Evolutionary conservation across 495 filamentous ascomycete genomes (phyloP).

Genomic region (Bathelium albidoporum): DNA sequence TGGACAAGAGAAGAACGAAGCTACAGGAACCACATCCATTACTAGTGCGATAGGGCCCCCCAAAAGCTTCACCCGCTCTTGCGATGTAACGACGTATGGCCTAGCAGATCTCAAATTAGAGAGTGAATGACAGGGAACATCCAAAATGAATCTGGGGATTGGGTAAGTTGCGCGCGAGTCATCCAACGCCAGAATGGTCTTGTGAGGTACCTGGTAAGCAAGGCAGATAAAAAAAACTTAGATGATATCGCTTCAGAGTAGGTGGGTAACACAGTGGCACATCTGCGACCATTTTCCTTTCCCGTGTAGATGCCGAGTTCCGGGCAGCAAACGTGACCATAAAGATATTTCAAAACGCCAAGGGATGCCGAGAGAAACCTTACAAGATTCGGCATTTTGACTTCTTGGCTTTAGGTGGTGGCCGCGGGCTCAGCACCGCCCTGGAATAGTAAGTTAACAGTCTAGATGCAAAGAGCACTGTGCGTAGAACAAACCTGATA

Average conservation of each 20-base stretch:
- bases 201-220: neutral
- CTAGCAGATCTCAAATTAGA: neutral
- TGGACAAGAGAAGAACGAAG: neutral
- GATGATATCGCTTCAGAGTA: neutral
- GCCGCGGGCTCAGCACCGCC: slow-evolving; percentile 73
- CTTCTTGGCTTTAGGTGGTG: slow-evolving; percentile 51
- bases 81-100: neutral
- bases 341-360: neutral
- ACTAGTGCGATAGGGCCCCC: neutral
- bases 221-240: too few relatives aligned
- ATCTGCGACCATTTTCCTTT: neutral
- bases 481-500: slow-evolving; percentile 56
- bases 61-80: neutral
- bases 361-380: slow-evolving; percentile 8
- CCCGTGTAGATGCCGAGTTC: neutral
- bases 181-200: slow-evolving; percentile 3
- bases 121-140: neutral
- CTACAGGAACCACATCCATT: neutral
- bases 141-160: neutral
- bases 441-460: slow-evolving; percentile 23
- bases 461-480: neutral
- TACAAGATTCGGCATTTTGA: slow-evolving; percentile 69
- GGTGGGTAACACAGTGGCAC: neutral
- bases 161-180: neutral
- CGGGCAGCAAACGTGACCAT: neutral